Conservation (phyloP, 2,329 filamentous ascomycete genomes). For the Sporothrix inflata region DNA sequence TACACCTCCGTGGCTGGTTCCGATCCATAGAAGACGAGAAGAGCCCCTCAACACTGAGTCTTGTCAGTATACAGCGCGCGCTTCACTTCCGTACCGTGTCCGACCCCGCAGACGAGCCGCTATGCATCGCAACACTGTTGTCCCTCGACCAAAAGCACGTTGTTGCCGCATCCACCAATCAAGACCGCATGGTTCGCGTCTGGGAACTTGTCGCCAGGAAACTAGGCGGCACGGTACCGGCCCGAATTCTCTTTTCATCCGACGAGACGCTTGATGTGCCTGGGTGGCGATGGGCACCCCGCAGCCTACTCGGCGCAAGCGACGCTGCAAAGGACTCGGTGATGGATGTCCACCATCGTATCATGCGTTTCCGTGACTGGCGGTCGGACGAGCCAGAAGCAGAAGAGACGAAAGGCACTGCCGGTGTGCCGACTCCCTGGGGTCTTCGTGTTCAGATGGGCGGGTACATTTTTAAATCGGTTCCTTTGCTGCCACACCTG, state of each 20-base stretch:
- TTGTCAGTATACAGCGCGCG: slow-evolving; percentile 12
- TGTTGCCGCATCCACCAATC: background rate
- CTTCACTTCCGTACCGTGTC: slow-evolving; percentile 27
- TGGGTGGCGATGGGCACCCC: slow-evolving; percentile 23
- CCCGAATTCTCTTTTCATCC: slow-evolving; percentile 16
- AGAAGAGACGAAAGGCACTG: background rate
- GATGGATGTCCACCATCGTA: slow-evolving; percentile 3
- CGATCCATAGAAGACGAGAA: background rate
- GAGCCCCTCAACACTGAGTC: background rate
- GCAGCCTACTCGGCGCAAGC: slow-evolving; percentile 8
- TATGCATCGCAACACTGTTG: slow-evolving; percentile 22
- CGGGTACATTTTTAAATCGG: background rate
- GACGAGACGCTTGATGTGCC: slow-evolving; percentile 20
- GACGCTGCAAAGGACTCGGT: background rate
- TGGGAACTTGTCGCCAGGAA: slow-evolving; percentile 16
- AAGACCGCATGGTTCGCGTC: slow-evolving; percentile 22
- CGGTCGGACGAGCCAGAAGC: background rate
- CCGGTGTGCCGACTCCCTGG: background rate
- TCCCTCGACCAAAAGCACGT: slow-evolving; percentile 12
- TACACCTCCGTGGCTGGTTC: slow-evolving; percentile 18
- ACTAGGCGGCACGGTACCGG: background rate
- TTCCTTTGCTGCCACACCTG: background rate
- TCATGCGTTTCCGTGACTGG: slow-evolving; percentile 7
- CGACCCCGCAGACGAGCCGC: slow-evolving; percentile 17
- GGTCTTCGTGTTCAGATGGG: slow-evolving; percentile 17